Evolutionary conservation across 345 rosid genomes (phyloP).

Genomic region (Gossypium rotundifolium): DNA sequence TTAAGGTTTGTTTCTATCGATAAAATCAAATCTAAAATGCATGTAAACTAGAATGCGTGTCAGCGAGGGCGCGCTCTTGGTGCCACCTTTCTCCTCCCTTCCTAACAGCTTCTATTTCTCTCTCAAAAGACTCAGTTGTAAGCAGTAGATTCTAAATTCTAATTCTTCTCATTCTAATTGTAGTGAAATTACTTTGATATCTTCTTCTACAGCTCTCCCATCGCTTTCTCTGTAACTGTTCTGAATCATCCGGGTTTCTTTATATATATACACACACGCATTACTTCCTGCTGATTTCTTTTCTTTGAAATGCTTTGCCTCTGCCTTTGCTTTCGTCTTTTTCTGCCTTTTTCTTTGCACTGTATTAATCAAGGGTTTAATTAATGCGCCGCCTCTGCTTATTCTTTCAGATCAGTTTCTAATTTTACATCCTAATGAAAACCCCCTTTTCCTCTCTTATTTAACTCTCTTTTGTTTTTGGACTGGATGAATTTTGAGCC

Average conservation of each 20-base stretch:
- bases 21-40: neutral
- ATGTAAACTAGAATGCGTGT: neutral
- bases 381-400: neutral
- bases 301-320: too few relatives aligned
- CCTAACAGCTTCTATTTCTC: neutral
- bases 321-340: neutral
- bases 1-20: neutral
- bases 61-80: neutral
- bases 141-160: neutral
- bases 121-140: neutral
- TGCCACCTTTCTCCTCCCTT: neutral
- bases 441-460: too few relatives aligned
- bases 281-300: neutral
- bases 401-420: neutral
- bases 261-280: neutral
- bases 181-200: neutral
- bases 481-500: too few relatives aligned
- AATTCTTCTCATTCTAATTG: too few relatives aligned
- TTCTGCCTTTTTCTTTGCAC: neutral
- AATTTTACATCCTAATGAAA: neutral
- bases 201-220: neutral
- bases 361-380: neutral
- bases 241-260: neutral
- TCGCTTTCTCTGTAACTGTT: neutral
- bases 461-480: too few relatives aligned